Percentiles rank a stretch among this genome's conserved stretches.
Conservation (phyloP, 495 filamentous ascomycete genomes). For the Lepraria neglecta region DNA sequence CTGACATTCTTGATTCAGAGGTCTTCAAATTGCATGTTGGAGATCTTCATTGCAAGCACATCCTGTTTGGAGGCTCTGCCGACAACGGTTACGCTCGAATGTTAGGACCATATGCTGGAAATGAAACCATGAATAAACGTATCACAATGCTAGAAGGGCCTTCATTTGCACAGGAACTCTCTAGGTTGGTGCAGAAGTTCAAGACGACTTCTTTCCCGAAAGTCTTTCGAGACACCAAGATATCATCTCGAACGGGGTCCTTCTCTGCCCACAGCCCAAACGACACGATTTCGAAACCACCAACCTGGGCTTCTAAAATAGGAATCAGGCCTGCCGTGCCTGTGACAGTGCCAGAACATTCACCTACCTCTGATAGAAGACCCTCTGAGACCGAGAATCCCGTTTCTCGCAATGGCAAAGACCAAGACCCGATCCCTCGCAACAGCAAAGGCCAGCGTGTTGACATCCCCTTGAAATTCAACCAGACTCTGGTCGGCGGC, state of each 20-base stretch:
- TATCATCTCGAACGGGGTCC: constrained; percentile 22
- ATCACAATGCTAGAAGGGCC: constrained; percentile 32
- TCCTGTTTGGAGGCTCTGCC: constrained; percentile 32
- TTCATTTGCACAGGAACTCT: constrained; percentile 30
- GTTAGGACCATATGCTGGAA: constrained; percentile 25
- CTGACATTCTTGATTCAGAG: constrained; percentile 18
- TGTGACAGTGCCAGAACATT: neutral
- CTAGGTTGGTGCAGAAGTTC: constrained; percentile 24
- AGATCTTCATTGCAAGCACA: constrained; percentile 30
- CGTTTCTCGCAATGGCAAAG: constrained; percentile 23
- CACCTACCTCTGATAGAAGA: neutral
- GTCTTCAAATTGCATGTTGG: constrained; percentile 27
- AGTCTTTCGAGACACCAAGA: constrained; percentile 29
- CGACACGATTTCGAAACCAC: constrained; percentile 20
- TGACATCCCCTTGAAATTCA: constrained; percentile 24
- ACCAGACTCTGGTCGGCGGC: constrained; percentile 21
- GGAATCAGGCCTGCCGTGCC: constrained; percentile 12
- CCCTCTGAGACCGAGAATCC: constrained; percentile 3
- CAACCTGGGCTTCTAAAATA: constrained; percentile 28
- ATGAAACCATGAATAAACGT: constrained; percentile 14
- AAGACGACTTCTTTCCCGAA: constrained; percentile 26
- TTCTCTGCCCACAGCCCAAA: constrained; percentile 18
- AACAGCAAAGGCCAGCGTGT: constrained; percentile 29
- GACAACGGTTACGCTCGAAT: constrained; percentile 34
- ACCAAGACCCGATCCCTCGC: constrained; percentile 17